Conservation (phyloP, 768 basidiomycete genomes). For the Phylloporus sp. region DNA sequence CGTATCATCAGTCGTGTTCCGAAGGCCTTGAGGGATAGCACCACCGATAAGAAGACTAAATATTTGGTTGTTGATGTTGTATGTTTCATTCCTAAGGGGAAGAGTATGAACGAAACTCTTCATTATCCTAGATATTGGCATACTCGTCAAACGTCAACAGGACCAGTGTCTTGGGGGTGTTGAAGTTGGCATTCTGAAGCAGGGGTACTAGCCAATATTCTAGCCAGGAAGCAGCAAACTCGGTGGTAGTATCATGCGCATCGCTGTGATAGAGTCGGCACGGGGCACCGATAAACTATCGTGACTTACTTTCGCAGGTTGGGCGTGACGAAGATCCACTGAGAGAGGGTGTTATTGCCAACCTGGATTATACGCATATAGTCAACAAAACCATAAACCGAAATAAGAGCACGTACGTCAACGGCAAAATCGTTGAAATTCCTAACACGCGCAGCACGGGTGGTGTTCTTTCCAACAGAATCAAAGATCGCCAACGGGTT, state of each 20-base stretch:
- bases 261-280: slow-evolving; percentile 37
- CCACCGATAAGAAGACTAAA: slow-evolving; percentile 41
- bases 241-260: slow-evolving; percentile 54
- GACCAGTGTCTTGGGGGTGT: slow-evolving; percentile 50
- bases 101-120: neutral
- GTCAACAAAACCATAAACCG: neutral
- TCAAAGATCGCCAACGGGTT: slow-evolving; percentile 50
- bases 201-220: slow-evolving; percentile 48
- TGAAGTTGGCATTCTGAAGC: slow-evolving; percentile 48
- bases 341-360: slow-evolving; percentile 43
- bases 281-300: neutral
- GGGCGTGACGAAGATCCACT: slow-evolving; percentile 61
- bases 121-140: slow-evolving; percentile 14
- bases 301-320: slow-evolving; percentile 38
- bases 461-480: slow-evolving; percentile 40
- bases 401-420: slow-evolving; percentile 35
- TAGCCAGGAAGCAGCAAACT: slow-evolving; percentile 43
- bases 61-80: slow-evolving; percentile 43
- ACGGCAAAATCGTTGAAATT: slow-evolving; percentile 61
- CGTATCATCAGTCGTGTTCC: slow-evolving; percentile 44
- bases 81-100: slow-evolving; percentile 24
- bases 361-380: slow-evolving; percentile 8
- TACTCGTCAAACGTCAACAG: slow-evolving; percentile 62
- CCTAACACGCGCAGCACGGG: slow-evolving; percentile 42
- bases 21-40: slow-evolving; percentile 38